phyloP scores from a whole-genome alignment of 2,329 filamentous ascomycete species.

The Paecilomyces sp. region DNA sequence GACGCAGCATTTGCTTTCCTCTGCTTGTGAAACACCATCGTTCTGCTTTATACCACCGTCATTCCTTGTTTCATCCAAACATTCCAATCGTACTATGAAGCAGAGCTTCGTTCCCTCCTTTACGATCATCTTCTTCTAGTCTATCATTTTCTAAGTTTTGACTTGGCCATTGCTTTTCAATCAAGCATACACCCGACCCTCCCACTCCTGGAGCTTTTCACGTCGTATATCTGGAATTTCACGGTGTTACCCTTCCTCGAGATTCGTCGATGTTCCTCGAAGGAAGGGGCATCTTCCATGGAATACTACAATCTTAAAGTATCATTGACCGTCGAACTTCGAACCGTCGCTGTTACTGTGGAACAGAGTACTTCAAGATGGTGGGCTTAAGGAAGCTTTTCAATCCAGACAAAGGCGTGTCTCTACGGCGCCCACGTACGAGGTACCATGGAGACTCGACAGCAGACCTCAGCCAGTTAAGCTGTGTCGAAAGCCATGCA shows the following conservation, averaged over 20 bases:
- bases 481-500: background rate
- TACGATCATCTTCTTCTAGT: constrained; percentile 4
- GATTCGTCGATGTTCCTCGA: background rate
- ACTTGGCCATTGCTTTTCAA: background rate
- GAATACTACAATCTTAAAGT: background rate
- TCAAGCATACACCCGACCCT: background rate
- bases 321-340: background rate
- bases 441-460: background rate
- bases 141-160: background rate
- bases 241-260: constrained; percentile 3
- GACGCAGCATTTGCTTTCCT: background rate
- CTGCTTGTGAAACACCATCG: background rate
- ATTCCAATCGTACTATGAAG: background rate
- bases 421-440: background rate
- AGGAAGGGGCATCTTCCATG: background rate
- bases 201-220: background rate
- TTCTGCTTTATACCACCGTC: background rate
- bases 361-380: constrained; percentile 16
- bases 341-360: constrained; percentile 1
- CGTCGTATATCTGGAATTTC: background rate
- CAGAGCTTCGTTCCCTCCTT: constrained; percentile 1
- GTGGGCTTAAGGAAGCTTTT: constrained; percentile 29
- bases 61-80: background rate
- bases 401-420: constrained; percentile 7
- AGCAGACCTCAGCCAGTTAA: background rate